Conservation (phyloP, 306 rosid genomes). For the Rosa chinensis region DNA sequence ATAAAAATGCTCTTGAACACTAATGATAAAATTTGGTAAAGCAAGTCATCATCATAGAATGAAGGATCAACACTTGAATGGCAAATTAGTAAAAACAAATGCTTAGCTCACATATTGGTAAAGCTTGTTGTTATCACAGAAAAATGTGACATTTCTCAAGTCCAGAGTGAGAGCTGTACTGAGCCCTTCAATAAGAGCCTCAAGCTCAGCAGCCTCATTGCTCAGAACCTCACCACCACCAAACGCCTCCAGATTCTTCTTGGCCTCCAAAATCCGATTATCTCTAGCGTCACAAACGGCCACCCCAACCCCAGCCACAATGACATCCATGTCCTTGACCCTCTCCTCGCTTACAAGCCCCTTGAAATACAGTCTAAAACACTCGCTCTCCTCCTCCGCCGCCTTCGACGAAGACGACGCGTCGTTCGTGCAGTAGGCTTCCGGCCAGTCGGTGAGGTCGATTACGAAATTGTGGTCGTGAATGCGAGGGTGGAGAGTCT, state of each 20-base stretch:
- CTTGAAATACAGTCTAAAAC: slow-evolving; percentile 43
- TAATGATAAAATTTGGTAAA: too few species aligned
- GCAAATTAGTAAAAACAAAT: not conserved
- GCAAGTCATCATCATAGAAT: too few species aligned
- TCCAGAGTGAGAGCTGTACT: slow-evolving; percentile 33
- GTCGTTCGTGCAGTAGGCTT: slow-evolving; percentile 14
- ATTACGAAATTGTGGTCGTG: too few species aligned
- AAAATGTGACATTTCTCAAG: slow-evolving; percentile 34
- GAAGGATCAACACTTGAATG: not conserved
- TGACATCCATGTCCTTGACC: slow-evolving; percentile 29
- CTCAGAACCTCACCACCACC: slow-evolving; percentile 18
- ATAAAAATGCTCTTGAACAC: too few species aligned
- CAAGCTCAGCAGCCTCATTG: slow-evolving; percentile 31
- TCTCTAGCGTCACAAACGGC: slow-evolving; percentile 40
- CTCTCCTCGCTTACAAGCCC: slow-evolving; percentile 51
- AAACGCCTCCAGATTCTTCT: slow-evolving; percentile 34
- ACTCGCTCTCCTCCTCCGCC: slow-evolving; percentile 20
- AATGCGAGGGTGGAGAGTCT: too few species aligned
- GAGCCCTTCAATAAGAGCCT: slow-evolving; percentile 45
- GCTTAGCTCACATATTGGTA: slow-evolving; percentile 42
- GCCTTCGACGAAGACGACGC: not conserved
- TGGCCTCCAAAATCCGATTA: slow-evolving; percentile 33
- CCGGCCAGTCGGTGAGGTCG: not conserved
- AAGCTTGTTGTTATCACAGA: slow-evolving; percentile 37
- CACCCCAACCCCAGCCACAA: slow-evolving; percentile 38